Evolutionary conservation across 169 alveolate genomes (phyloP).

Genomic region (Blepharisma undulans): DNA sequence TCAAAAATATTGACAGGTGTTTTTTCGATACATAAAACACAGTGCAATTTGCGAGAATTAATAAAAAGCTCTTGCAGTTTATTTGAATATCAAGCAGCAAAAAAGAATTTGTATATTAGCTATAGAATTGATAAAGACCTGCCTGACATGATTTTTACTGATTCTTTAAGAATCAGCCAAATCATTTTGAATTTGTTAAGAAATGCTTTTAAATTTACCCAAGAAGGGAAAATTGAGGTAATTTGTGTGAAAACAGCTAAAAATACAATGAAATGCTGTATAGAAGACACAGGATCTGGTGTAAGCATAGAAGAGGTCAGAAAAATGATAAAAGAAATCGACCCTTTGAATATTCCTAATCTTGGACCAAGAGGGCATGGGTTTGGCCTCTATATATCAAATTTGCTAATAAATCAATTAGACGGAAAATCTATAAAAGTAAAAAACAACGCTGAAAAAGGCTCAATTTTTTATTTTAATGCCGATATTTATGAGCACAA

Average conservation of each 20-base stretch:
- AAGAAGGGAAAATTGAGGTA: background rate
- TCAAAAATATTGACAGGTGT: background rate
- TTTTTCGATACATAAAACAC: background rate
- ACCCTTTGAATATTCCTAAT: background rate
- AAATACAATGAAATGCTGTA: background rate
- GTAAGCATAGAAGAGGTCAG: background rate
- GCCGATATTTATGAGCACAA: background rate
- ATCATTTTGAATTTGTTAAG: background rate
- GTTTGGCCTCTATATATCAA: conserved; percentile 18
- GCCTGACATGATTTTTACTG: background rate
- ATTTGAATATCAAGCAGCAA: background rate
- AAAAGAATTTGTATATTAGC: background rate
- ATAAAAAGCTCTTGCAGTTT: background rate
- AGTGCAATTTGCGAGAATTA: background rate
- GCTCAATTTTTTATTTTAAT: background rate
- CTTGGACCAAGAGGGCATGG: conserved; percentile 2
- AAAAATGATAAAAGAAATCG: background rate
- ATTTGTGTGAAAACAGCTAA: background rate
- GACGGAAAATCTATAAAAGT: background rate
- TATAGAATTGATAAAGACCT: background rate
- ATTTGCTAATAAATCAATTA: background rate
- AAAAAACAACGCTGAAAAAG: background rate
- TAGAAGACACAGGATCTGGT: conserved; percentile 4
- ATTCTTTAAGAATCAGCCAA: background rate
- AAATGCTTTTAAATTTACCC: conserved; percentile 41